phyloP scores from a whole-genome alignment of 371 early-diverging fungal genomes.

The Choanephora cucurbitarum region DNA sequence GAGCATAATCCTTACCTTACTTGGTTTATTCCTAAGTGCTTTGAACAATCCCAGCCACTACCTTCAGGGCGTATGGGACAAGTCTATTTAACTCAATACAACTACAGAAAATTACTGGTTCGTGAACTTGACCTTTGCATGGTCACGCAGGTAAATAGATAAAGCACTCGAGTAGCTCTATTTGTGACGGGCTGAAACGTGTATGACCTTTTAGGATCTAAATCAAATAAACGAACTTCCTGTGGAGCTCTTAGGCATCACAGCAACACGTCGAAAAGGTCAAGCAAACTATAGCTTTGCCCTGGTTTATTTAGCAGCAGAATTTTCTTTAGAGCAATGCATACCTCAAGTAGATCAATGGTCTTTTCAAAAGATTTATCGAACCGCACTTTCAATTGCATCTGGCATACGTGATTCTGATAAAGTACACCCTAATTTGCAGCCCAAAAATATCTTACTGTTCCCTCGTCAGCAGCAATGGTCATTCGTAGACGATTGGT shows the following conservation, averaged over 20 bases:
- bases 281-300: slow-evolving; percentile 10
- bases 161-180: too few species aligned
- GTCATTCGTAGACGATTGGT: slow-evolving; percentile 13
- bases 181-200: not conserved
- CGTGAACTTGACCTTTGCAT: slow-evolving; percentile 15
- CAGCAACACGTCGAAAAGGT: slow-evolving; percentile 14
- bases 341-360: slow-evolving; percentile 30
- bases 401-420: slow-evolving; percentile 17
- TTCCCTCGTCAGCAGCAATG: not conserved
- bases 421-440: slow-evolving; percentile 20
- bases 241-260: slow-evolving; percentile 19
- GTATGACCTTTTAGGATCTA: not conserved
- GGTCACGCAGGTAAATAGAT: slow-evolving; percentile 2
- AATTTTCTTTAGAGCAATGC: slow-evolving; percentile 18
- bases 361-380: slow-evolving; percentile 18
- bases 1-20: not conserved
- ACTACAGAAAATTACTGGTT: slow-evolving; percentile 1
- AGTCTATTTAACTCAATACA: slow-evolving; percentile 15
- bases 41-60: slow-evolving; percentile 6
- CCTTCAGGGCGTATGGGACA: slow-evolving; percentile 24
- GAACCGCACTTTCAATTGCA: slow-evolving; percentile 8
- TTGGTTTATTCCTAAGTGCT: slow-evolving; percentile 25
- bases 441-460: slow-evolving; percentile 17
- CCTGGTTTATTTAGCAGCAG: slow-evolving; percentile 14
- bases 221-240: not conserved